phyloP scores from a whole-genome alignment of 2,329 filamentous ascomycete genomes.

The Cordyceps farinosa region DNA sequence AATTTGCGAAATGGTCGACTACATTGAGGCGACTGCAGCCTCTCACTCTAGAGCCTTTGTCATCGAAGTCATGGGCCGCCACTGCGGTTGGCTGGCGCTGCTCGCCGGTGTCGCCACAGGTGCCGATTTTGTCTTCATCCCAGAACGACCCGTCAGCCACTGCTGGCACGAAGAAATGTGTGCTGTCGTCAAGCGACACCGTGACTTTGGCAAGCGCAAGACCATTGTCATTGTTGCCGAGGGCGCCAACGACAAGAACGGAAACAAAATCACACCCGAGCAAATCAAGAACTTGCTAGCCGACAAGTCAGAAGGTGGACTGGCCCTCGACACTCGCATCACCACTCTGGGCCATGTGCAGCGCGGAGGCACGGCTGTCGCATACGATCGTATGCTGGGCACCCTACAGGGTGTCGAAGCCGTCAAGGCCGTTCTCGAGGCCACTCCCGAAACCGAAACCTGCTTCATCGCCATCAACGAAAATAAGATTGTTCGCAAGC shows the following conservation, averaged over 20 bases:
- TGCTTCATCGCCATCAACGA: conserved; percentile 96
- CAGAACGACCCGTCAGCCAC: conserved; percentile 82
- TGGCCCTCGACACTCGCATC: conserved; percentile 86
- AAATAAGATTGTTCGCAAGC: conserved; percentile 93
- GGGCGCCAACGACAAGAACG: conserved; percentile 79
- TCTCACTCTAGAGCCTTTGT: conserved; percentile 97
- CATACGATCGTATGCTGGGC: conserved; percentile 89
- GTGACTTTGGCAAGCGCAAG: conserved; percentile 85
- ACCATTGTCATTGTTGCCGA: conserved; percentile 98
- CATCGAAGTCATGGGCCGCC: conserved; percentile 96
- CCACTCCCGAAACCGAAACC: conserved; percentile 82
- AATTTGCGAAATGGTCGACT: conserved; percentile 94
- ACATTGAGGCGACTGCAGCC: conserved; percentile 90
- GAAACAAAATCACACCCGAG: conserved; percentile 76
- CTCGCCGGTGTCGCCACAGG: conserved; percentile 95
- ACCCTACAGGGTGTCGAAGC: conserved; percentile 94
- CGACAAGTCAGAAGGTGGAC: conserved; percentile 58
- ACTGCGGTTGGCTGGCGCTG: conserved; percentile 95
- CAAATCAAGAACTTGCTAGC: conserved; percentile 89
- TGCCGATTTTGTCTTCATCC: conserved; percentile 95
- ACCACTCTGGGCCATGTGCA: conserved; percentile 98
- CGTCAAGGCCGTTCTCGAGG: conserved; percentile 85
- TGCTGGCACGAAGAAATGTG: conserved; percentile 92
- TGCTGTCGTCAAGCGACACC: conserved; percentile 72
- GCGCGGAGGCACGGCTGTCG: conserved; percentile 84